Percentiles rank a stretch among this genome's conserved stretches.
These are phyloP conservation scores for Xylaria curta DNA, from an alignment of 495 filamentous ascomycete genomes.

Conservation along the genomic window DNA sequence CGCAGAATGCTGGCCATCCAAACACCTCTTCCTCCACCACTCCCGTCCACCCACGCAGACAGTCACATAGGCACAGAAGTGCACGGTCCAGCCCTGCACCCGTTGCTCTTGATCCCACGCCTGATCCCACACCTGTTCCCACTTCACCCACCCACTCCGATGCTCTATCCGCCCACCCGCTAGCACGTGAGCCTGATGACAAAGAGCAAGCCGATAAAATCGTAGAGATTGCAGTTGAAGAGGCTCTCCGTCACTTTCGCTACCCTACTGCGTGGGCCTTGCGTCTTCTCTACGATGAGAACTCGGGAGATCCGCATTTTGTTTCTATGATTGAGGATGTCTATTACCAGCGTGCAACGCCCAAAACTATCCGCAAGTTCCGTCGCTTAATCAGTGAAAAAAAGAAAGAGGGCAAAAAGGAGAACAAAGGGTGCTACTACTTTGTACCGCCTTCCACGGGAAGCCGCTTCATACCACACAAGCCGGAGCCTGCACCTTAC, in stretches of 20 bases:
- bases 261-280: conserved; percentile 63
- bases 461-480: conserved; percentile 41
- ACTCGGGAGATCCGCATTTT: conserved; percentile 47
- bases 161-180: conserved; percentile 22
- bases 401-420: conserved; percentile 57
- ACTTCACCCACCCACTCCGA: conserved; percentile 27
- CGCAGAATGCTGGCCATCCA: conserved; percentile 2
- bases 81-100: conserved; percentile 29
- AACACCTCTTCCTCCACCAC: conserved; percentile 19
- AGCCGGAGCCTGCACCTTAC: conserved; percentile 51
- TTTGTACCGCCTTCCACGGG: conserved; percentile 49
- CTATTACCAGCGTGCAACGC: conserved; percentile 52
- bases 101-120: conserved; percentile 2
- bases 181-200: conserved; percentile 35
- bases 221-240: conserved; percentile 54
- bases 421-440: conserved; percentile 55
- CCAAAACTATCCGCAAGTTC: conserved; percentile 52
- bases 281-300: conserved; percentile 59
- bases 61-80: conserved; percentile 35
- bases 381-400: conserved; percentile 46
- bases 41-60: conserved; percentile 29
- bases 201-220: conserved; percentile 46
- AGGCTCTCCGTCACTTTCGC: conserved; percentile 53
- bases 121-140: conserved; percentile 20
- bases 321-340: conserved; percentile 55